Conservation (phyloP, 2,329 filamentous ascomycete genomes). For the Penicillium sp. region DNA sequence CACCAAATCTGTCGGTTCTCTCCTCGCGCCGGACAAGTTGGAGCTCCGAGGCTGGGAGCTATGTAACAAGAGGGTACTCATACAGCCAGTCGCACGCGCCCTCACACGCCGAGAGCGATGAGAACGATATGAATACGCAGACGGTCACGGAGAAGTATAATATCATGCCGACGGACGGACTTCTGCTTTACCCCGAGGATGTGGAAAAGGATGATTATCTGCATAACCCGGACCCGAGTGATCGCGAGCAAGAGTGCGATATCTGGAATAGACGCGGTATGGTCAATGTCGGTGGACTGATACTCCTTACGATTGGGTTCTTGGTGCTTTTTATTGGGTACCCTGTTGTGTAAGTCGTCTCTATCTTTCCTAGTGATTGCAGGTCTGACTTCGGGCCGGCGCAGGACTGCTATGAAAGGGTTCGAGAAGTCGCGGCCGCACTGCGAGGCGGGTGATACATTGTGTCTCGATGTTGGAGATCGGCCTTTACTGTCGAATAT, state of each 20-base stretch:
- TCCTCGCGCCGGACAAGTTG: slow-evolving; percentile 69
- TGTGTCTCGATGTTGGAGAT: slow-evolving; percentile 57
- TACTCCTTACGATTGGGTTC: slow-evolving; percentile 64
- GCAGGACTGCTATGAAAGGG: slow-evolving; percentile 62
- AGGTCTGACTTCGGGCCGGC: slow-evolving; percentile 15
- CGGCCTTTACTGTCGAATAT: slow-evolving; percentile 64
- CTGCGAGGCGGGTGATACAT: slow-evolving; percentile 45
- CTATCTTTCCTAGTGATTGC: not conserved
- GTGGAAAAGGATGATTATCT: slow-evolving; percentile 75
- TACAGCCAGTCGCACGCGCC: slow-evolving; percentile 62
- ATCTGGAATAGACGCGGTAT: slow-evolving; percentile 68
- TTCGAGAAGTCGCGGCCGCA: slow-evolving; percentile 36
- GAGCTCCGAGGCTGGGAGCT: slow-evolving; percentile 63
- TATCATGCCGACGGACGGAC: slow-evolving; percentile 69
- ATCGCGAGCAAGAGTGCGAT: slow-evolving; percentile 66
- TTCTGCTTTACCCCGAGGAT: slow-evolving; percentile 72
- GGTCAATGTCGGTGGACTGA: slow-evolving; percentile 67
- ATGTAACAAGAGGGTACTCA: slow-evolving; percentile 56
- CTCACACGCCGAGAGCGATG: slow-evolving; percentile 66
- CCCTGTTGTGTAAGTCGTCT: slow-evolving; percentile 66
- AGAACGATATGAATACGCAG: slow-evolving; percentile 70
- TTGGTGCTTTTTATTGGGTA: slow-evolving; percentile 71
- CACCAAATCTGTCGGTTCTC: slow-evolving; percentile 55
- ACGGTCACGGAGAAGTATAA: slow-evolving; percentile 76
- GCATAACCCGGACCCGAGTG: slow-evolving; percentile 71